Evolutionary conservation across 23 red algal genomes (phyloP), one percentile per base, ranked within the genome.

Genomic region (Gracilaria gracilis): DNA sequence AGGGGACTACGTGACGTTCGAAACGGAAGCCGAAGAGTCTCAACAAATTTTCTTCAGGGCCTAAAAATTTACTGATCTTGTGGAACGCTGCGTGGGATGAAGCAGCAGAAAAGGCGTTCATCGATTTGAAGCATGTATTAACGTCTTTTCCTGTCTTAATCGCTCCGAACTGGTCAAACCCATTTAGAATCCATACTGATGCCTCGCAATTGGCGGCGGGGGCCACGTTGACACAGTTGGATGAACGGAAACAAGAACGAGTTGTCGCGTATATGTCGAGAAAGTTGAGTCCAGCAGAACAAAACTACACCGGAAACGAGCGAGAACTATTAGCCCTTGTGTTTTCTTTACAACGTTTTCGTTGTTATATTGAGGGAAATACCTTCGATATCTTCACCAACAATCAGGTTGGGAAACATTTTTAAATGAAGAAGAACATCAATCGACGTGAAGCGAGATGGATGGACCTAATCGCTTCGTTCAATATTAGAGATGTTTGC

Each of bases 221-320:
- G 0, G 54, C 28, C 12, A 86, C 47, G 11, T 17, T 72, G 0
- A 51, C 82, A 1, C 61, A 72, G 1, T 28, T 72, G 0, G 81
- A 46, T 67, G 34, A 69, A 5, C 17, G 7, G 14, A 27, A 32
- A 37, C 28, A 85, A 12, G 82, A 86, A 27, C 24, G 59, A 3
- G 61, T 55, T 12, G 49, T 86, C 49, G 32, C 39, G 2, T 72
- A 44, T 47, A 66, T 48, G 17, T 86, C 82, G 5, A 44, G 44
- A 4, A 50, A 32, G 15, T 14, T 86, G 20, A 67, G 1, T 9
- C 5, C 5, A 0, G 23, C 82, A 19, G 82, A 86, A 16, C 34
- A 48, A 19, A 67, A 72, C 39, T 72, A 86, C 4, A 42, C 82
- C 13, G 82, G 7, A 49, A 86, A 72, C 23, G 61, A 86, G 5